A percentile compares a stretch with the other conserved stretches of the same genome.
Conservation (phyloP, 2,329 filamentous ascomycete species). For the Arthrobotrys iridis region DNA sequence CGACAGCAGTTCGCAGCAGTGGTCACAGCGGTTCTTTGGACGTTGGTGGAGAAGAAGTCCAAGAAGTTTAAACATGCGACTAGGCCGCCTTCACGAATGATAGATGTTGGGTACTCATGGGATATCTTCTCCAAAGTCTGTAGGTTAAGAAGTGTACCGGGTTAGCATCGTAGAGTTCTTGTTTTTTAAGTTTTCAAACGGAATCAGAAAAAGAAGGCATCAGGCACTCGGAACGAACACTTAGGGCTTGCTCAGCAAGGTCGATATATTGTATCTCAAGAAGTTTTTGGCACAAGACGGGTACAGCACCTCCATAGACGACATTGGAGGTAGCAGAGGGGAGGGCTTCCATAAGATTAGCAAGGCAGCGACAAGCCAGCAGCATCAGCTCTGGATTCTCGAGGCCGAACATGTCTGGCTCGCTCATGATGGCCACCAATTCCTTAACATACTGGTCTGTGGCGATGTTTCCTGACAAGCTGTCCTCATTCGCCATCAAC, state of each 20-base stretch:
- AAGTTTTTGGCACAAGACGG: slow-evolving; percentile 91
- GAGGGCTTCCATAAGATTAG: slow-evolving; percentile 96
- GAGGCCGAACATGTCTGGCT: slow-evolving; percentile 84
- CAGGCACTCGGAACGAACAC: slow-evolving; percentile 65
- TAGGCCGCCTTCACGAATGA: slow-evolving; percentile 92
- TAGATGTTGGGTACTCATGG: slow-evolving; percentile 90
- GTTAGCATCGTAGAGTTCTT: slow-evolving; percentile 39
- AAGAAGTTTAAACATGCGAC: slow-evolving; percentile 95
- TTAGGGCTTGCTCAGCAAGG: slow-evolving; percentile 93
- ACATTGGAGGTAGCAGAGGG: slow-evolving; percentile 93
- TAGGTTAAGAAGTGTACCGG: slow-evolving; percentile 41
- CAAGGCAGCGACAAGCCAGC: slow-evolving; percentile 90
- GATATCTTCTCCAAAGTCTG: slow-evolving; percentile 95
- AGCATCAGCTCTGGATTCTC: slow-evolving; percentile 98
- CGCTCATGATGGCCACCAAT: slow-evolving; percentile 83
- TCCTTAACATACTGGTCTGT: slow-evolving; percentile 96
- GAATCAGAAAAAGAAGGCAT: slow-evolving; percentile 19
- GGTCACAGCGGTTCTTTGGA: slow-evolving; percentile 93
- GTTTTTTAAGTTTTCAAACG: slow-evolving; percentile 10
- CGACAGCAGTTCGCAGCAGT: slow-evolving; percentile 98
- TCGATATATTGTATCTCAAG: slow-evolving; percentile 98
- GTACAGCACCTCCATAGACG: slow-evolving; percentile 95
- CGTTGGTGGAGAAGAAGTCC: slow-evolving; percentile 97
- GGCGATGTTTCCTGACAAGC: slow-evolving; percentile 91
- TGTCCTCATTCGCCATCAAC: slow-evolving; percentile 95